phyloP scores from a whole-genome alignment of 2,329 filamentous ascomycete species.

The Xylariaceae sp. region DNA sequence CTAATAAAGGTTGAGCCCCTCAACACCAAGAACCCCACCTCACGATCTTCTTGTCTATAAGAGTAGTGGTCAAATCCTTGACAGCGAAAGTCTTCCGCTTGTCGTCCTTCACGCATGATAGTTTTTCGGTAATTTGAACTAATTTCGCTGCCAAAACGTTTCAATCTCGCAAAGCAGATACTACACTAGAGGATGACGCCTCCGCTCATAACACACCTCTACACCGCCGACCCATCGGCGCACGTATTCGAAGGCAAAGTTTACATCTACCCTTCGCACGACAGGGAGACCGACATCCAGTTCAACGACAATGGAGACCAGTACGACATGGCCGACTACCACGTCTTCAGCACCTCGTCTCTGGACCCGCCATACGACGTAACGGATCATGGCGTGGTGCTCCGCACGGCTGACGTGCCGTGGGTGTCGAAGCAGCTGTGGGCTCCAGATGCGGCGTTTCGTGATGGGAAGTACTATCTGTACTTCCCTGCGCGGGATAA shows the following conservation, averaged over 20 bases:
- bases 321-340: conserved; percentile 82
- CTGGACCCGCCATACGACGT: conserved; percentile 57
- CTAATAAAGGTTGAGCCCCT: conserved; percentile 10
- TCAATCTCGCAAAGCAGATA: no score
- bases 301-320: conserved; percentile 85
- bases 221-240: conserved; percentile 77
- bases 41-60: conserved; percentile 15
- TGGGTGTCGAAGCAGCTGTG: conserved; percentile 79
- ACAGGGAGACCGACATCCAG: conserved; percentile 69
- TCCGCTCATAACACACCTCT: conserved; percentile 71
- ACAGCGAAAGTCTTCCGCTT: not conserved
- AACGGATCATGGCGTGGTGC: conserved; percentile 66
- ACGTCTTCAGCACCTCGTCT: conserved; percentile 63
- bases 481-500: conserved; percentile 76
- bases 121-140: no score
- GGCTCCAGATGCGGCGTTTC: conserved; percentile 72
- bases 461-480: conserved; percentile 67
- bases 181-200: conserved; percentile 41
- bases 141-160: no score
- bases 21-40: conserved; percentile 27
- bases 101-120: no score
- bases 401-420: conserved; percentile 64
- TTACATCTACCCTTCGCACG: conserved; percentile 80
- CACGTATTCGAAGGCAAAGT: conserved; percentile 74
- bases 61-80: not conserved